A percentile compares a stretch with the other conserved stretches of the same genome.
Evolutionary conservation across 768 basidiomycete genomes (phyloP).

Genomic region (Crucibulum laeve): DNA sequence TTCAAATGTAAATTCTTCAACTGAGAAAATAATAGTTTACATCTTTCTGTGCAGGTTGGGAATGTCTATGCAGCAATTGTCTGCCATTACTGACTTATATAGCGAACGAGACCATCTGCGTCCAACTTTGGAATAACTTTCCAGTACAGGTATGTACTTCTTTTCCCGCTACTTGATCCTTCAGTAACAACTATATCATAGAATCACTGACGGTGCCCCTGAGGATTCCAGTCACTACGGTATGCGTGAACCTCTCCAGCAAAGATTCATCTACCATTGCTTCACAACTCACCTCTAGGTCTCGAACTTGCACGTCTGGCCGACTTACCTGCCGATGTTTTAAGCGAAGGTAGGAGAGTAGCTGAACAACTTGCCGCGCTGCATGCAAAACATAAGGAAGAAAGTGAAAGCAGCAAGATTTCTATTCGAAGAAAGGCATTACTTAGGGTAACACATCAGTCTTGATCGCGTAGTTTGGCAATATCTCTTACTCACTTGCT

Average conservation of each 20-base stretch:
- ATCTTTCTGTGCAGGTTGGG: conserved; percentile 72
- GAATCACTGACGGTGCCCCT: conserved; percentile 70
- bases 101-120: conserved; percentile 52
- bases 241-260: conserved; percentile 19
- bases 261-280: conserved; percentile 1
- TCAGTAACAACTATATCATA: conserved; percentile 17
- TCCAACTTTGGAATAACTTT: conserved; percentile 68
- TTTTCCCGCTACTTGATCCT: neutral
- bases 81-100: conserved; percentile 2
- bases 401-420: conserved; percentile 58
- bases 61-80: neutral
- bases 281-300: conserved; percentile 39
- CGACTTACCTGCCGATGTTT: conserved; percentile 72
- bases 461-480: neutral
- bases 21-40: conserved; percentile 47
- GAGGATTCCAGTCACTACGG: conserved; percentile 72
- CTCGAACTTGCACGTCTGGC: conserved; percentile 86
- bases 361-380: conserved; percentile 55
- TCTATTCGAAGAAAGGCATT: conserved; percentile 63
- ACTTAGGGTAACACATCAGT: conserved; percentile 44
- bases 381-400: conserved; percentile 52
- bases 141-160: conserved; percentile 60
- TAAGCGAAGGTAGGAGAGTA: conserved; percentile 58
- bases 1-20: neutral
- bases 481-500: too few relatives aligned